Base-by-base conservation (phyloP, 1,139 yeast genomes). In the Nakaseomyces nivariensis region DNA sequence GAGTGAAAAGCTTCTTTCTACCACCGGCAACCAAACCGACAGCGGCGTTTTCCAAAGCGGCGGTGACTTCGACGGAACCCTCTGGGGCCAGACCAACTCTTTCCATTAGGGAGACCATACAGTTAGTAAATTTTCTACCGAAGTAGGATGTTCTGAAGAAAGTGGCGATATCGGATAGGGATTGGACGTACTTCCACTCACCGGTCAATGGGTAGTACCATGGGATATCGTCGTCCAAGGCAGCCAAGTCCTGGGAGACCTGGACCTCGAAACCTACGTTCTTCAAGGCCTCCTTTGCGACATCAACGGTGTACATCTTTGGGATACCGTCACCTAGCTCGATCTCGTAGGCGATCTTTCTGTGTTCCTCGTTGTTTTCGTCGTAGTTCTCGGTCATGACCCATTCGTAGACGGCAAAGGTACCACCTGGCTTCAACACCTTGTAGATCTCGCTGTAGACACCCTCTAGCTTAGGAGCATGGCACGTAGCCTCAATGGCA, bases 261-360 rank as follows among this genome's bases (percentile, higher is more conserved):
- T 78, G 77, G 60, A 92, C 73, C 59, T 86, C 85, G 68, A 92
- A 92, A 13, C 99, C 99, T 58, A 88, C 97, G 49, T 76, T 77
- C 68, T 80, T 75, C 64, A 94, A 77, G 24, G 98, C 98, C 55
- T 85, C 72, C 67, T 81, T 84, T 45, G 98, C 97, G 62, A 88
- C 97, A 56, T 81, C 78, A 60, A 81, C 79, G 62, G 74, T 72
- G 78, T 79, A 89, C 98, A 92, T 92, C 75, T 92, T 90, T 67
- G 98, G 97, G 64, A 92, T 92, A 72, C 98, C 98, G 68, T 92
- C 97, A 66, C 98, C 98, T 56, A 92, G 79, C 73, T 92, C 98
- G 63, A 92, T 94, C 67, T 97, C 97, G 71, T 92, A 92, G 44
- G 96, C 94, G 59, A 92, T 86, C 68, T 85, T 85, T 71, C 97